Base-by-base conservation (phyloP, 2,329 filamentous ascomycete species). In the Tolypocladium sp. region DNA sequence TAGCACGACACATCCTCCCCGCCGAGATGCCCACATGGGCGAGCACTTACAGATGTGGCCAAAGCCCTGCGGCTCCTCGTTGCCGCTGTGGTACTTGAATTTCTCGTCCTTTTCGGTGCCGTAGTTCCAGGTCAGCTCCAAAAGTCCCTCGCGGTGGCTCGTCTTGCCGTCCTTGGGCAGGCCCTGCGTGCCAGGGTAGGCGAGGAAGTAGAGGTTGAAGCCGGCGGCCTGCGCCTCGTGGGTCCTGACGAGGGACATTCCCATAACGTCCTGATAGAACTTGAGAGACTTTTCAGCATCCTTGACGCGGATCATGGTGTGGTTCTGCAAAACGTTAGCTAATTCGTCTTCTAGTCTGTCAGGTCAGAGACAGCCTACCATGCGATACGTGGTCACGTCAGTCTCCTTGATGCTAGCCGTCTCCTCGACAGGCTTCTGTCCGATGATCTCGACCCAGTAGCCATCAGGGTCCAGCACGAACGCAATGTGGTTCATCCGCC, bases 281-380 rank as follows among this genome's bases (percentile, higher is more conserved):
- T 86, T 85, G 68, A 92, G 78, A 17, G 87, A 90, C 73, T 84
- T 86, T 70, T 90, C 82, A 30, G 81, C 79, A 66, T 90, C 86
- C 77, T 97, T 97, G 76, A 97, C 88, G 37, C 94, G 90, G 66
- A 99, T 84, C 94, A 97, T 97, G 59, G 90, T 92, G 77, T 94
- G 90, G 76, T 94, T 92, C 85, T 88, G 49, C 8, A 46, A 38
- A 20, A 7, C 8, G 40, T 38, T 20, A 42, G 53, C 37, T 49
- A 35, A n/a, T 22, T 13, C 30, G n/a, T 17, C 49, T 53, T 20
- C 12, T 13, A 9, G 20, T 53, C 22, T 22, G 27, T 30, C 30
- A 8, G 30, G 4, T 33, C 7, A 8, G 33, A 35, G 53, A 64
- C 59, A 63, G 17, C 40, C 57, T 65, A 82, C 81, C 82, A 88